phyloP scores from a whole-genome alignment of 371 early-diverging fungal genomes.

The Dinochytrium kinnereticum region DNA sequence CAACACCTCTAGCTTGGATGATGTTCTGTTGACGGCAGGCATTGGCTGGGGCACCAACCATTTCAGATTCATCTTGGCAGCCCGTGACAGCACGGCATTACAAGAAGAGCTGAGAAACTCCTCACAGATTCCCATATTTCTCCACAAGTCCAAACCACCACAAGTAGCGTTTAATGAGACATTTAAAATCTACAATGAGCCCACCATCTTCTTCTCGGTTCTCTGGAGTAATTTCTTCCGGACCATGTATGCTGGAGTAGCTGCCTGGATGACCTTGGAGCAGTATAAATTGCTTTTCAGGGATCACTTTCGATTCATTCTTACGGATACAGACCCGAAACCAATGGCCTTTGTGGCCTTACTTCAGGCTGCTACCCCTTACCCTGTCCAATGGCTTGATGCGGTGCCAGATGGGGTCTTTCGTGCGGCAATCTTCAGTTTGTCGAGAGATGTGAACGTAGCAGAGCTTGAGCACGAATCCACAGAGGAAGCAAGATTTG shows the following conservation, averaged over 20 bases:
- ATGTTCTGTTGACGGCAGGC: constrained; percentile 21
- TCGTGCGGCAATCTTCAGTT: constrained; percentile 30
- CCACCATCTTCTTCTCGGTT: constrained; percentile 38
- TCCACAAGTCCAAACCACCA: constrained; percentile 11
- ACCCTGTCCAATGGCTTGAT: constrained; percentile 17
- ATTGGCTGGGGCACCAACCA: constrained; percentile 39
- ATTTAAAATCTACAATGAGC: constrained; percentile 16
- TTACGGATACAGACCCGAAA: constrained; percentile 29
- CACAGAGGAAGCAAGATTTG: constrained; percentile 22
- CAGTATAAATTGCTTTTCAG: constrained; percentile 35
- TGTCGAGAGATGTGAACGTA: constrained; percentile 31
- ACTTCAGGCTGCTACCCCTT: constrained; percentile 30
- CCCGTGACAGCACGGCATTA: background rate
- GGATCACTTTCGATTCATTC: constrained; percentile 31
- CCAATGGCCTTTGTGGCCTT: constrained; percentile 30
- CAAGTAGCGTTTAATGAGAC: background rate
- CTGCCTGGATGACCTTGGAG: constrained; percentile 34
- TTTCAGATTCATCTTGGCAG: constrained; percentile 16
- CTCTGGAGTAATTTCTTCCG: constrained; percentile 48
- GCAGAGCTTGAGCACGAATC: constrained; percentile 40
- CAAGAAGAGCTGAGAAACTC: too few relatives aligned
- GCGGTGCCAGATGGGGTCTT: constrained; percentile 18
- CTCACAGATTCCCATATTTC: background rate
- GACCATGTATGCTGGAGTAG: constrained; percentile 45
- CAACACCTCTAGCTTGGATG: background rate